Conservation (phyloP, 192 early-diverging fungal species). For the Jimgerdemannia lactiflua region DNA sequence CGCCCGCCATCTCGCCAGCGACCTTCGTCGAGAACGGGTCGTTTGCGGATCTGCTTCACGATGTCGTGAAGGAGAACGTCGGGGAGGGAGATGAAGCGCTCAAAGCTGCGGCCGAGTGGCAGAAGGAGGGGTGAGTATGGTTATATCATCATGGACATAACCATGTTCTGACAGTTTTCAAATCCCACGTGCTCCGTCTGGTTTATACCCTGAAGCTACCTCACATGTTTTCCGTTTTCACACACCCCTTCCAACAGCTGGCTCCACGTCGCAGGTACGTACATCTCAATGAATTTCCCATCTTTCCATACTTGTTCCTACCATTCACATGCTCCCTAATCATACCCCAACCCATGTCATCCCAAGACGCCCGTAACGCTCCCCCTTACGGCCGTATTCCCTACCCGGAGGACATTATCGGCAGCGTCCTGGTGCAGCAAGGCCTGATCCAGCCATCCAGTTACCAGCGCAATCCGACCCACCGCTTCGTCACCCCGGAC, state of each 20-base stretch:
- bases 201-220: too few relatives aligned
- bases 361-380: conserved; percentile 30
- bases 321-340: background rate
- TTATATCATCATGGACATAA: too few relatives aligned
- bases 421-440: conserved; percentile 47
- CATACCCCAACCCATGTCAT: background rate
- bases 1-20: background rate
- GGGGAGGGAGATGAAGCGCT: conserved; percentile 26
- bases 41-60: conserved; percentile 25
- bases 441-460: conserved; percentile 43
- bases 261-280: conserved; percentile 25
- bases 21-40: conserved; percentile 26
- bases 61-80: conserved; percentile 18
- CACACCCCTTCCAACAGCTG: conserved; percentile 9
- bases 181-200: too few relatives aligned
- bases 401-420: conserved; percentile 60
- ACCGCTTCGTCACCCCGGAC: conserved; percentile 47
- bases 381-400: conserved; percentile 49
- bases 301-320: background rate
- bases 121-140: conserved; percentile 30
- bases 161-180: too few relatives aligned
- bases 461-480: conserved; percentile 57
- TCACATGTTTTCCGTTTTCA: background rate
- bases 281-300: background rate
- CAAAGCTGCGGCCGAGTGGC: conserved; percentile 34